Conservation (phyloP, 768 basidiomycete species). For the Xanthoconium stramineum region DNA sequence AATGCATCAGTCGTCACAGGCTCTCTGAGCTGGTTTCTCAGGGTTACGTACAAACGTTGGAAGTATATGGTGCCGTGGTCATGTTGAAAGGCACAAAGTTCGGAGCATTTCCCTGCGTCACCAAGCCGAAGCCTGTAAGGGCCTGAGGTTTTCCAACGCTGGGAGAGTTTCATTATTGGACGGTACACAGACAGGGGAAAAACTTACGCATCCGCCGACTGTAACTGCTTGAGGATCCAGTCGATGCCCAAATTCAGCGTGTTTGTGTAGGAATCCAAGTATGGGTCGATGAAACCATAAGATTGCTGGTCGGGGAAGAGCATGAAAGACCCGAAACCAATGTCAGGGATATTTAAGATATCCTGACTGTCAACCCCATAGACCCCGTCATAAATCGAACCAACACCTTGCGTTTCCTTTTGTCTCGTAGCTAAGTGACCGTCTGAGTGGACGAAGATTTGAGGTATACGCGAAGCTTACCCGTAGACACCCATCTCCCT, state of each 20-base stretch:
- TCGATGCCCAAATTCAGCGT: conserved; percentile 46
- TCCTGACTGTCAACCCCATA: conserved; percentile 66
- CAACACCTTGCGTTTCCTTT: conserved; percentile 41
- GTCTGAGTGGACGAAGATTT: not conserved
- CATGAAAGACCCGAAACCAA: conserved; percentile 59
- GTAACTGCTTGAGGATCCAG: conserved; percentile 55
- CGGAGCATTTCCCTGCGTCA: conserved; percentile 51
- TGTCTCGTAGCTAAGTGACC: conserved; percentile 42
- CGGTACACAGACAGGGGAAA: not conserved
- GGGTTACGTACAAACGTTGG: conserved; percentile 27
- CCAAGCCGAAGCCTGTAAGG: conserved; percentile 59
- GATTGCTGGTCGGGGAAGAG: conserved; percentile 67
- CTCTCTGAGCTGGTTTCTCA: not conserved
- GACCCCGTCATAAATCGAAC: conserved; percentile 59
- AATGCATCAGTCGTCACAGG: conserved; percentile 1
- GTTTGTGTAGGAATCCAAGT: conserved; percentile 49
- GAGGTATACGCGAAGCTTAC: conserved; percentile 30
- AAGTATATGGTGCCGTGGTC: conserved; percentile 40
- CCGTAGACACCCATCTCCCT: conserved; percentile 57
- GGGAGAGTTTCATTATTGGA: conserved; percentile 4
- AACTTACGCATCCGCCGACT: conserved; percentile 42
- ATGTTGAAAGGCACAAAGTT: conserved; percentile 63
- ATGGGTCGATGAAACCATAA: conserved; percentile 49
- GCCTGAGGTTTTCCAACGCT: conserved; percentile 56
- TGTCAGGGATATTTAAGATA: conserved; percentile 52